A percentile compares a stretch with the other conserved stretches of the same genome.
These are phyloP conservation scores for Aspergillus sp. DNA, from an alignment of 2,329 filamentous ascomycete species.

Conservation along the genomic window DNA sequence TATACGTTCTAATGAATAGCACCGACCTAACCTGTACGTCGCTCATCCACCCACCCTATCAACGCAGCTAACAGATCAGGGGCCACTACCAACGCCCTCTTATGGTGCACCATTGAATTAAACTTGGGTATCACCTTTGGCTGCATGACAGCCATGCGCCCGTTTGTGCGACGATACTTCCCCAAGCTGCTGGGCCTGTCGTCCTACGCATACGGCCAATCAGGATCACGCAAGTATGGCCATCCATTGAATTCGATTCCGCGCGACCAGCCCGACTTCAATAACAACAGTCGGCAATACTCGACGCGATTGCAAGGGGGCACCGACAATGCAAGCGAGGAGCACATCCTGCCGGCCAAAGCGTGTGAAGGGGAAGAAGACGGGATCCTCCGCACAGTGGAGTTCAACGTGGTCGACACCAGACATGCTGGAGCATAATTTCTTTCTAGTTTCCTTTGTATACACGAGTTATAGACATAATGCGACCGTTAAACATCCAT, in stretches of 20 bases:
- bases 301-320: constrained; percentile 22
- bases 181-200: constrained; percentile 29
- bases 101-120: constrained; percentile 34
- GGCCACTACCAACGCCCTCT: constrained; percentile 25
- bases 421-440: background rate
- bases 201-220: constrained; percentile 17
- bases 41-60: background rate
- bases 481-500: no score
- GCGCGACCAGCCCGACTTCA: constrained; percentile 22
- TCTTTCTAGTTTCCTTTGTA: no score
- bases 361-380: constrained; percentile 17
- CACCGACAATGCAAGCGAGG: constrained; percentile 26
- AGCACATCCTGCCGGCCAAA: constrained; percentile 23
- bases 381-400: constrained; percentile 30
- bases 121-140: constrained; percentile 32
- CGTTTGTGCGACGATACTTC: constrained; percentile 31
- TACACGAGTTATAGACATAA: no score
- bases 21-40: constrained; percentile 29
- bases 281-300: constrained; percentile 22
- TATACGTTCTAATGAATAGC: constrained; percentile 26
- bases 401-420: constrained; percentile 29
- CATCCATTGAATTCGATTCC: constrained; percentile 27
- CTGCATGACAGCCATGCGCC: constrained; percentile 32
- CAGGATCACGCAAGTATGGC: constrained; percentile 22
- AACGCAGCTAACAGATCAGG: constrained; percentile 11